phyloP scores from a whole-genome alignment of 2,329 filamentous ascomycete species.

The Pseudogymnoascus sp. region DNA sequence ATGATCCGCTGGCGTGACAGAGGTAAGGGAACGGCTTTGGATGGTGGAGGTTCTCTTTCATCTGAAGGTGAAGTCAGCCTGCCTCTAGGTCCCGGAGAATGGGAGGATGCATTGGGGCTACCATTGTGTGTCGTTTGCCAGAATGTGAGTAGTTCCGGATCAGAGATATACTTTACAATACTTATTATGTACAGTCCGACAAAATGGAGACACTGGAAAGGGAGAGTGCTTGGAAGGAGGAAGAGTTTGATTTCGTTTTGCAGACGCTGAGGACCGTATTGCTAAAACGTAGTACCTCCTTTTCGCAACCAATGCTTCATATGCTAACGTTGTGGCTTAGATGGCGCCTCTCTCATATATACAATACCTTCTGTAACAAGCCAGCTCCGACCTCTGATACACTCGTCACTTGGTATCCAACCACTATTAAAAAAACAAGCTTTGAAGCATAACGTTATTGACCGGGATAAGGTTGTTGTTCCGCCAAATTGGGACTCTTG shows the following conservation, averaged over 20 bases:
- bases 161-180: slow-evolving; percentile 17
- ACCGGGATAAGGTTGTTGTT: slow-evolving; percentile 87
- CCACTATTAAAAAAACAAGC: slow-evolving; percentile 71
- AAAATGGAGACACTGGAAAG: slow-evolving; percentile 73
- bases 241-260: slow-evolving; percentile 90
- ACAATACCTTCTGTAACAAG: slow-evolving; percentile 69
- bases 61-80: slow-evolving; percentile 61
- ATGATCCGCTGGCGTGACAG: slow-evolving; percentile 74
- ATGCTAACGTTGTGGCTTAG: slow-evolving; percentile 34
- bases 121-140: slow-evolving; percentile 93
- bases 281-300: slow-evolving; percentile 59
- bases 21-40: slow-evolving; percentile 57
- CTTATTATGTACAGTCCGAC: slow-evolving; percentile 15
- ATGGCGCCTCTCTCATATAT: slow-evolving; percentile 79
- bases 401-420: slow-evolving; percentile 78
- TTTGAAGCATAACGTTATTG: slow-evolving; percentile 84
- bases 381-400: slow-evolving; percentile 69
- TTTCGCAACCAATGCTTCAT: not conserved
- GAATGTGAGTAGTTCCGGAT: slow-evolving; percentile 50
- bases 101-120: slow-evolving; percentile 81
- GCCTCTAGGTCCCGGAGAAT: slow-evolving; percentile 80
- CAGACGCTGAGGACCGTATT: slow-evolving; percentile 87
- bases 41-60: slow-evolving; percentile 47
- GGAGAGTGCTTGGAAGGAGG: slow-evolving; percentile 87
- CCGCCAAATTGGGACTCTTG: slow-evolving; percentile 98